Conservation (phyloP, 2,329 filamentous ascomycete species). For the Venturia nashicola region DNA sequence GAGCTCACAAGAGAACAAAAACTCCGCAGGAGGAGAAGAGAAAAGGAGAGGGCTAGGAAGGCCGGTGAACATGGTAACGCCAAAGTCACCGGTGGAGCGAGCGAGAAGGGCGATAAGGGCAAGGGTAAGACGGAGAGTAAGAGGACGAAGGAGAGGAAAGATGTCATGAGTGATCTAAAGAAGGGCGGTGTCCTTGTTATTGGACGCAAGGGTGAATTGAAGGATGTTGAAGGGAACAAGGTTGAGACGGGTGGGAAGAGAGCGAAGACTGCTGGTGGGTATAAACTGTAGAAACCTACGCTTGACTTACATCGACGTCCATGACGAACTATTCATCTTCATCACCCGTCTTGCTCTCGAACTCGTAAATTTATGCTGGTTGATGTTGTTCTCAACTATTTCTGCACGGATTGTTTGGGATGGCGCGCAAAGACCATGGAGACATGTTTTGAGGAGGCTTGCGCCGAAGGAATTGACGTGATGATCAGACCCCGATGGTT, state of each 20-base stretch:
- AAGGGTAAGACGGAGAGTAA: slow-evolving; percentile 41
- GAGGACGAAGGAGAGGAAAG: slow-evolving; percentile 45
- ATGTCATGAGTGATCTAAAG: slow-evolving; percentile 56
- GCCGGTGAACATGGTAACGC: slow-evolving; percentile 34
- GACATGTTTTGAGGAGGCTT: too few relatives aligned
- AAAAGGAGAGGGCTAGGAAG: slow-evolving; percentile 77
- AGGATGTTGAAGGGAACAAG: slow-evolving; percentile 65
- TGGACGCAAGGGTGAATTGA: slow-evolving; percentile 76
- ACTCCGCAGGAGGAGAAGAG: slow-evolving; percentile 58
- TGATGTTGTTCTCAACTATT: too few relatives aligned
- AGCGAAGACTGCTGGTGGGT: slow-evolving; percentile 4
- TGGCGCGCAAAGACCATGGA: too few relatives aligned
- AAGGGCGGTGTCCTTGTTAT: slow-evolving; percentile 86
- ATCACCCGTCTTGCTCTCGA: too few relatives aligned
- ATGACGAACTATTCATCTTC: too few relatives aligned
- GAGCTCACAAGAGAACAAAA: slow-evolving; percentile 88
- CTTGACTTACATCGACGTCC: too few relatives aligned
- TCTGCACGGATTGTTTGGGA: too few relatives aligned
- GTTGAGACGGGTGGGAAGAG: slow-evolving; percentile 5
- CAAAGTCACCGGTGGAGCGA: slow-evolving; percentile 15
- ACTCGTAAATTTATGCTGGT: too few relatives aligned
- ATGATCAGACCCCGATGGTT: too few relatives aligned
- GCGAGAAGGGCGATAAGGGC: slow-evolving; percentile 34
- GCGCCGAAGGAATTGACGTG: too few relatives aligned
- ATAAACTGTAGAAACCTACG: not conserved